A percentile compares a stretch with the other conserved stretches of the same genome.
phyloP scores from a whole-genome alignment of 108 stramenopile genomes.

The Pseudonitzschia multiseries region DNA sequence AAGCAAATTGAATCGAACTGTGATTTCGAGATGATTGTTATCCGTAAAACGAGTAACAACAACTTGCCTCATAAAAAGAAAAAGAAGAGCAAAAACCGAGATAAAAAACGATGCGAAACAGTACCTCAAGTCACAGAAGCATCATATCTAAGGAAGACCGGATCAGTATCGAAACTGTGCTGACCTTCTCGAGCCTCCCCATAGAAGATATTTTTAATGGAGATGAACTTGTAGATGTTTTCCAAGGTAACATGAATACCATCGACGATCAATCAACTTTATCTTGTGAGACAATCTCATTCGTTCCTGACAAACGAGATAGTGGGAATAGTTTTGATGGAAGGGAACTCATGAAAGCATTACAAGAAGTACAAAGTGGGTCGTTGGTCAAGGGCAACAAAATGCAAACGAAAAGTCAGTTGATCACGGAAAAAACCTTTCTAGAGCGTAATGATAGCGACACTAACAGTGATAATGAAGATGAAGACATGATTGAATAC shows the following conservation, averaged over 20 bases:
- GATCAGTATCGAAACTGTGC: background rate
- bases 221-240: conserved; percentile 9
- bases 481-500: background rate
- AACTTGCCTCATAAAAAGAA: too few species aligned
- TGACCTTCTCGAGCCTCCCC: background rate
- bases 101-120: background rate
- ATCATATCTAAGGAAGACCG: conserved; percentile 22
- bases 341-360: background rate
- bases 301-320: background rate
- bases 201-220: conserved; percentile 2
- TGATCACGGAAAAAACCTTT: background rate
- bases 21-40: too few species aligned
- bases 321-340: conserved; percentile 1
- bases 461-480: background rate
- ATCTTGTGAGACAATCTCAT: background rate
- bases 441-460: background rate
- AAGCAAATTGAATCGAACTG: too few species aligned
- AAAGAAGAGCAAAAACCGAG: background rate
- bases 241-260: background rate
- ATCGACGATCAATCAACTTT: background rate
- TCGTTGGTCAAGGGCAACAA: background rate
- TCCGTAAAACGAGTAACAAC: too few species aligned
- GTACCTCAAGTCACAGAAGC: background rate
- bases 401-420: background rate
- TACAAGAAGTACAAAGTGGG: background rate